phyloP scores from a whole-genome alignment of 2,329 filamentous ascomycete genomes.

The Didymella keratinophila region DNA sequence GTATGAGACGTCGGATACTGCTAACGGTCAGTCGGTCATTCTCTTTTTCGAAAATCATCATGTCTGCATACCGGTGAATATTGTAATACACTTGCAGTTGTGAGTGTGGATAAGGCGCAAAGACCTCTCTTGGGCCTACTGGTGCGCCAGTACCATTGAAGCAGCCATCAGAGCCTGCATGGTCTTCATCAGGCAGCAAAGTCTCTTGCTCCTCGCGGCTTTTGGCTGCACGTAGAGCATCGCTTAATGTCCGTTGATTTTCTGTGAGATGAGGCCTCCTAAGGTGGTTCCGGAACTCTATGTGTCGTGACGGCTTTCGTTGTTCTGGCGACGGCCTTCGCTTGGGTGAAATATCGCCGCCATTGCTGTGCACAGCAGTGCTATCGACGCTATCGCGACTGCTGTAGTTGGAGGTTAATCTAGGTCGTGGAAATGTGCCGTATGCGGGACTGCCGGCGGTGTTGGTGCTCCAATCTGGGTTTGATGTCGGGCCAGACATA shows the following conservation, averaged over 20 bases:
- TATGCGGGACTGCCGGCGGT: conserved; percentile 32
- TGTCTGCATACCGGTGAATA: conserved; percentile 66
- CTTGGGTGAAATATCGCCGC: conserved; percentile 34
- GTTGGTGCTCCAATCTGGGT: conserved; percentile 33
- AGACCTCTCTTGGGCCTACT: conserved; percentile 49
- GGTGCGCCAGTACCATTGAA: conserved; percentile 49
- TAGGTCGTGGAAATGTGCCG: conserved; percentile 34
- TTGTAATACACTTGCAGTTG: conserved; percentile 77
- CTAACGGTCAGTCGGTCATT: conserved; percentile 6
- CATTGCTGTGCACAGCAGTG: conserved; percentile 29
- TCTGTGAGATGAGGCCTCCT: conserved; percentile 44
- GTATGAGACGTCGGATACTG: conserved; percentile 54
- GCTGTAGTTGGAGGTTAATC: conserved; percentile 26
- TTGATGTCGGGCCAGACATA: conserved; percentile 42
- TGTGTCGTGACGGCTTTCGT: conserved; percentile 37
- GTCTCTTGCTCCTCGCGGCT: conserved; percentile 59
- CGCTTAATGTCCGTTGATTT: conserved; percentile 47
- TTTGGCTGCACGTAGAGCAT: conserved; percentile 51
- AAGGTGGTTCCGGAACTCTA: conserved; percentile 45
- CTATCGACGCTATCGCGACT: conserved; percentile 32
- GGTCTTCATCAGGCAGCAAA: conserved; percentile 54
- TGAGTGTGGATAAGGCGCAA: conserved; percentile 64
- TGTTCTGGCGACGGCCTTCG: conserved; percentile 24
- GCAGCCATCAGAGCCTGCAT: conserved; percentile 57
- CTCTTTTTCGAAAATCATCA: neutral